A percentile compares a stretch with the other conserved stretches of the same genome.
Conservation (phyloP, 169 alveolate genomes). For the Eimeria tenella region DNA sequence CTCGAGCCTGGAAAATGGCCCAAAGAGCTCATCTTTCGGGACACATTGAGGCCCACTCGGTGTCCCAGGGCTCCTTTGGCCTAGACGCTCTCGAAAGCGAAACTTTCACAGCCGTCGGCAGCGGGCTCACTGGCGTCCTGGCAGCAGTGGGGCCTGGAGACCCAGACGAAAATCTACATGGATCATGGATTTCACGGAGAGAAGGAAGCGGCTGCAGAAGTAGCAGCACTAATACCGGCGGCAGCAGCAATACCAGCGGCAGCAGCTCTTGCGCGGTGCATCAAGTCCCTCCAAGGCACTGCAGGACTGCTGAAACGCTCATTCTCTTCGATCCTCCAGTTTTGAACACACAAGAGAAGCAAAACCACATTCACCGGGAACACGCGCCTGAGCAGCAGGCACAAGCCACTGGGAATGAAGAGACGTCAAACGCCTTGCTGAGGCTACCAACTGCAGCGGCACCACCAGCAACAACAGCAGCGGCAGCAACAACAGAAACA, state of each 20-base stretch:
- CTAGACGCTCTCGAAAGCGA: neutral
- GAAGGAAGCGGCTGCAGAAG: neutral
- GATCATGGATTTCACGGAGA: neutral
- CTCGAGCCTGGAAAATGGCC: neutral
- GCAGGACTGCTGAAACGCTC: neutral
- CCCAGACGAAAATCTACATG: neutral
- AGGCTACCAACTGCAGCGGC: neutral
- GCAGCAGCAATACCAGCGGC: neutral
- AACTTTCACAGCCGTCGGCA: neutral
- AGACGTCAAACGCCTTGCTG: neutral
- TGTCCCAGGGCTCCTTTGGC: neutral
- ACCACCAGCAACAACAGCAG: neutral
- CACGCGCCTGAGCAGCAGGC: neutral
- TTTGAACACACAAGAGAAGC: too few species aligned
- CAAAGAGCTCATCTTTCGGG: neutral
- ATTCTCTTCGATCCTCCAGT: neutral
- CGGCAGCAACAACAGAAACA: neutral
- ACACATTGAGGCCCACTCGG: neutral
- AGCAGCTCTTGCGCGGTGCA: neutral
- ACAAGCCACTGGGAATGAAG: neutral
- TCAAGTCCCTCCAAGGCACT: conserved; percentile 1
- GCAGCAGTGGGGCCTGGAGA: neutral
- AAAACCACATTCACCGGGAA: neutral
- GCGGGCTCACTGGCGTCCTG: neutral
- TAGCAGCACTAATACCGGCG: neutral